Base-by-base conservation (phyloP, 169 alveolate genomes). In the Babesia gibsoni region DNA sequence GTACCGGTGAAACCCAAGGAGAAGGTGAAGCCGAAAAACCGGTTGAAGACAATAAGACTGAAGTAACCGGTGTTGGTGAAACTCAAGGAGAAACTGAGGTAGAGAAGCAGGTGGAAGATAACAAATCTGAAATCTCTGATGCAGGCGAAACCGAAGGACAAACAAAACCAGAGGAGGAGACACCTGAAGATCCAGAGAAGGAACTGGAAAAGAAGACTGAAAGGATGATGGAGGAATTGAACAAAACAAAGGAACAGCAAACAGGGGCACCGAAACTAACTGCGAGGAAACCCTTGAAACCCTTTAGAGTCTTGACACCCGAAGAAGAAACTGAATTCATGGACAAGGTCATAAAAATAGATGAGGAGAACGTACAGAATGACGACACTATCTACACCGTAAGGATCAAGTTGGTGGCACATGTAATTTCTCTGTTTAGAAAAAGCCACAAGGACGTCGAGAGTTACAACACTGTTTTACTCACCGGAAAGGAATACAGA, bases 301-400 rank as follows among this genome's bases (percentile, higher is more conserved):
- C n/a, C n/a, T n/a, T n/a, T n/a, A n/a, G n/a, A n/a, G n/a, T 4
- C 6, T 58, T 33, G 1, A 29, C 59, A 30, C 50, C 32, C 10
- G 70, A 66, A 14, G 52, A 77, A 52, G 86, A 77, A 32, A 67
- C 82, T 14, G 45, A 39, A 4, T 48, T 56, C 43, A 67, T 77
- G 86, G 46, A 52, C 64, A 35, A 9, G 22, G 43, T 77, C 42
- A 67, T 45, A 2, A 35, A n/a, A 18, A 18, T 48, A 6, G 86
- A 77, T 37, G 43, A 9, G 27, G 56, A 67, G 67, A 81, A 63
- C 30, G 36, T 56, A 18, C 29, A 67, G 25, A 25, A 66, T 10
- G 56, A 43, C 9, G 72, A 61, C 7, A 35, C 1, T 20, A 12
- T 61, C 33, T 20, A 18, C 12, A 32, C 73, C 4, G n/a, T 77